Evolutionary conservation across 495 filamentous ascomycete species (phyloP).

Genomic region (Penicillium nucicola): DNA sequence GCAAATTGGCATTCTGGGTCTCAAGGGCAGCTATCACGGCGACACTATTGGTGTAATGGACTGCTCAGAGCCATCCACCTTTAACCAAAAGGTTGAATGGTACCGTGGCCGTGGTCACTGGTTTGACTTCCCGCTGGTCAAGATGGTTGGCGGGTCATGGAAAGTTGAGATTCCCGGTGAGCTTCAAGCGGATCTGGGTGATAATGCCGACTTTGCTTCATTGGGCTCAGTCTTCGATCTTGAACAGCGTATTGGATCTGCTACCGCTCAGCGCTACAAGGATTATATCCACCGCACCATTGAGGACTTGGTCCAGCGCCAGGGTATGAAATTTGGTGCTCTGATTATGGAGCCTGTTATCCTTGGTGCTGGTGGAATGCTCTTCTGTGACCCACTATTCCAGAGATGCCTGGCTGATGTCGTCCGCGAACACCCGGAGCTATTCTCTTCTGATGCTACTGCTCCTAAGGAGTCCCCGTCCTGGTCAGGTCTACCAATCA

Average conservation of each 20-base stretch:
- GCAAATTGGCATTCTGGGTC: slow-evolving; percentile 61
- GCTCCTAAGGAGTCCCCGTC: slow-evolving; percentile 13
- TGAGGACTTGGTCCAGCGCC: slow-evolving; percentile 39
- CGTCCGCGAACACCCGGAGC: slow-evolving; percentile 52
- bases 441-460: slow-evolving; percentile 34
- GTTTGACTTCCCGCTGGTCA: slow-evolving; percentile 70
- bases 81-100: slow-evolving; percentile 76
- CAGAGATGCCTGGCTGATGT: slow-evolving; percentile 62
- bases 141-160: slow-evolving; percentile 62
- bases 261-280: slow-evolving; percentile 48
- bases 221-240: slow-evolving; percentile 62
- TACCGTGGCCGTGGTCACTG: slow-evolving; percentile 70
- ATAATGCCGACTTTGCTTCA: slow-evolving; percentile 40
- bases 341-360: slow-evolving; percentile 73
- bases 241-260: slow-evolving; percentile 38
- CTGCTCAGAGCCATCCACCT: slow-evolving; percentile 66
- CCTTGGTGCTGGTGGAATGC: slow-evolving; percentile 75
- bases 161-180: slow-evolving; percentile 51
- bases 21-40: slow-evolving; percentile 76
- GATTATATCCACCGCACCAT: slow-evolving; percentile 54
- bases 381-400: slow-evolving; percentile 74
- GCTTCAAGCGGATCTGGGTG: slow-evolving; percentile 45
- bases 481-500: slow-evolving; percentile 71
- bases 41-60: slow-evolving; percentile 85
- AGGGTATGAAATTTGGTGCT: slow-evolving; percentile 67